Base-by-base conservation (phyloP, 2,329 filamentous ascomycete genomes). In the Cyanodermella asteris region DNA sequence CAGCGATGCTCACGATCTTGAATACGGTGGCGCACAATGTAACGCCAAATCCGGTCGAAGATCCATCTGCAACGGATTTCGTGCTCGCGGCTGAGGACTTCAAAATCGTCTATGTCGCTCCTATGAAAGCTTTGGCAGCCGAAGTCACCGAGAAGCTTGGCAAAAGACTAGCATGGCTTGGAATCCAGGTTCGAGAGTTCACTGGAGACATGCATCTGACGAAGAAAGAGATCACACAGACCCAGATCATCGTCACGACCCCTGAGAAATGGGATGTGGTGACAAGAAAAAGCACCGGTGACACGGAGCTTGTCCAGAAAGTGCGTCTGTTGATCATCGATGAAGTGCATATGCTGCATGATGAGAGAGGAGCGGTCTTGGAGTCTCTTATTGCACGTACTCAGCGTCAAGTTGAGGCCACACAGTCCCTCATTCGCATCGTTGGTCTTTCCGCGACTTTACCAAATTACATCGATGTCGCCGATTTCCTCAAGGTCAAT, bases 261-360 rank as follows among this genome's bases (percentile, higher is more conserved):
- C 87, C 87, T 18, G 87, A 97, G 51, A 97, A 97, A 50, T 97
- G 90, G 90, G 87, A 97, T 45, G 87, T 97, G 1, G 78, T 97
- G 5, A 97, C 87, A 3, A 65, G 87, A 32, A 97, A 94, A 50
- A 90, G 84, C 28, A 94, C 82, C 1, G 87, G 90, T 10, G 87
- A 97, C 43, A 94, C 87, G 0, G 87, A 94, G 44, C 64, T 97
- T 3, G 90, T 97, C 9, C 87, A 97, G 40, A 97, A 97, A 45
- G 87, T 97, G 13, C 70, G 84, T 7, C 59, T 97, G 2, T 62
- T 97, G 31, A 94, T 97, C 40, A 94, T 97, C 33, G 87, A 97
- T 47, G 87, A 97, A 52, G 87, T 97, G 1, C 87, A 97, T 44
- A 97, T 97, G 90, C 71, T 97, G 39, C 90, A 97, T 41, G 87